Base-by-base conservation (phyloP, 768 basidiomycete species). In the Jaapia argillacea region DNA sequence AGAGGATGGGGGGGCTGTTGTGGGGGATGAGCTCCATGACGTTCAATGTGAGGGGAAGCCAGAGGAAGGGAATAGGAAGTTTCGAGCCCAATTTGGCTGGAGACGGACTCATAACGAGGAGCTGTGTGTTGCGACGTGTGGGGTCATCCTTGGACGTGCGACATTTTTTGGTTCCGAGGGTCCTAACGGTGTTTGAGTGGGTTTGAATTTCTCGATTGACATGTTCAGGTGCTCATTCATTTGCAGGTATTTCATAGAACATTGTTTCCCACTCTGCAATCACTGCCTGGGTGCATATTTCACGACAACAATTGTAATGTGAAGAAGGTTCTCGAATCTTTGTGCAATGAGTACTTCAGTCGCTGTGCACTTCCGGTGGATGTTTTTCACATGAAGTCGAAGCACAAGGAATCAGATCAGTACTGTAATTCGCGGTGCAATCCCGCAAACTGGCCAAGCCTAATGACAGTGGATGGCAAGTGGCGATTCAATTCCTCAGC, bases 81-180 rank as follows among this genome's bases (percentile, higher is more conserved):
- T 57, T 1, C 45, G 51, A 5, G 59, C 61, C 7, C 51, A 47
- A 1, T 64, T 65, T 51, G 52, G 58, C 0, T 45, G 56, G 6
- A 35, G 46, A n/a, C 44, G 58, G 0, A 66, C 63, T 1, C 61
- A 66, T 43, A 67, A 66, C 38, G 58, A 65, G 28, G 47, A 64
- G 42, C 50, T 63, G 2, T 52, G 51, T 50, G 61, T 65, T 14
- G 41, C 20, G 1, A 54, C 59, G 0, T 67, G 65, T 53, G 63
- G 64, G 1, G 49, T 65, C 6, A 60, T 63, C 24, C 31, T 55
- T 20, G 62, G 52, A 0, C 41, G 54, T n/a, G 60, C 51, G 1
- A 66, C 60, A 0, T 56, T 66, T 21, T 64, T 50, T 47, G 61
- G 62, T 3, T 53, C 59, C 4, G 62, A 64, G 33, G 59, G 54